phyloP scores from a whole-genome alignment of 2,329 filamentous ascomycete genomes.

The Fonsecaea pedrosoi region DNA sequence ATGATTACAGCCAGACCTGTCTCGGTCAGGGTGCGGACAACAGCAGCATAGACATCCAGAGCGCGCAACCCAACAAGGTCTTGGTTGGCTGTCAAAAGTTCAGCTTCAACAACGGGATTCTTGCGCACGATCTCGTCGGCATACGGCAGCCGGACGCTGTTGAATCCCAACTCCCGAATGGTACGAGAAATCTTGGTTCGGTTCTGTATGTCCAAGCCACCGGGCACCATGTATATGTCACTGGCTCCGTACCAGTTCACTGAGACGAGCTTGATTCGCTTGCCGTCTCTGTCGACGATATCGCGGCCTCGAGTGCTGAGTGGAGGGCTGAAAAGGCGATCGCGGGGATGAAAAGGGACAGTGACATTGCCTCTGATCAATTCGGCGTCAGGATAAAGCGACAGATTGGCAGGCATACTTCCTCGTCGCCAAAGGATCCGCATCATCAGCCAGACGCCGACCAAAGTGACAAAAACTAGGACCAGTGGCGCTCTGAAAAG shows the following conservation, averaged over 20 bases:
- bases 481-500: conserved; percentile 19
- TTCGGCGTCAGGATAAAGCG: conserved; percentile 16
- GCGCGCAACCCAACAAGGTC: conserved; percentile 65
- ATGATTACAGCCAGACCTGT: conserved; percentile 69
- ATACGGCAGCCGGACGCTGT: conserved; percentile 73
- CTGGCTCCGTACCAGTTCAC: conserved; percentile 76
- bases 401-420: conserved; percentile 20
- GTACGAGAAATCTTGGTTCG: conserved; percentile 65
- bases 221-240: conserved; percentile 69
- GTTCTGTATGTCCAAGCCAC: conserved; percentile 69
- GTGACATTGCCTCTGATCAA: conserved; percentile 19
- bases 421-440: conserved; percentile 22
- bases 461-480: conserved; percentile 11
- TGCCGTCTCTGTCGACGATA: conserved; percentile 64
- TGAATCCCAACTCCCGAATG: conserved; percentile 70
- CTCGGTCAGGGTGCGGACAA: conserved; percentile 65
- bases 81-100: conserved; percentile 63
- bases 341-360: not conserved
- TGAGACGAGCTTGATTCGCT: conserved; percentile 67
- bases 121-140: conserved; percentile 70
- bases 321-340: conserved; percentile 59
- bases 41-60: conserved; percentile 67
- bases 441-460: conserved; percentile 19
- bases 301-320: conserved; percentile 66
- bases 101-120: conserved; percentile 62